Evolutionary conservation across 805 yeast genomes (phyloP).

Genomic region (Kluyveromyces lactis): DNA sequence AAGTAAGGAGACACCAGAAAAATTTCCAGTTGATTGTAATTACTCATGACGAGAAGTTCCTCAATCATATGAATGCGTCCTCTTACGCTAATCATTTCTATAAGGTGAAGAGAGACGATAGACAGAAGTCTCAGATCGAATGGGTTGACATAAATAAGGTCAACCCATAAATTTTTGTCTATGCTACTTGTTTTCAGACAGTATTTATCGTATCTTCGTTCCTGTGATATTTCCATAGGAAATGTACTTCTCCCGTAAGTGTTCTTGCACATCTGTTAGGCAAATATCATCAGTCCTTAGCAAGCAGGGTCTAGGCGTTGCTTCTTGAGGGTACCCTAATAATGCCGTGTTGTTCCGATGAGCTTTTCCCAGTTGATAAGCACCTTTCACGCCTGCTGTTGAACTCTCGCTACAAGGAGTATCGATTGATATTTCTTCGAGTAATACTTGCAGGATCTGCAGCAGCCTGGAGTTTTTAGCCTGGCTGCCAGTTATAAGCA

Average conservation of each 20-base stretch:
- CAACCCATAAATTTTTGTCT: slow-evolving; percentile 18
- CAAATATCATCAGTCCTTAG: too few species aligned
- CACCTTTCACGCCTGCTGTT: slow-evolving; percentile 19
- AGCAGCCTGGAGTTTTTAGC: slow-evolving; percentile 39
- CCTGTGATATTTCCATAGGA: background rate
- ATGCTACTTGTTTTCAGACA: background rate
- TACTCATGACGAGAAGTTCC: slow-evolving; percentile 91
- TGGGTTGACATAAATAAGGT: slow-evolving; percentile 39
- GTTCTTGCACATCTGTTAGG: too few species aligned
- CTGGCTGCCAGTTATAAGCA: slow-evolving; percentile 48
- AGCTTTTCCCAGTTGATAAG: slow-evolving; percentile 16
- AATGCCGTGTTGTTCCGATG: too few species aligned
- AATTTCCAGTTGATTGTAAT: slow-evolving; percentile 93
- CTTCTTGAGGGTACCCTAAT: too few species aligned
- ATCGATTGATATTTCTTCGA: slow-evolving; percentile 7
- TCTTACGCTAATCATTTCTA: slow-evolving; percentile 83
- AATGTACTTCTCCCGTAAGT: background rate
- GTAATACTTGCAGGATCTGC: slow-evolving; percentile 23
- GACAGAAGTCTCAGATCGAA: slow-evolving; percentile 72
- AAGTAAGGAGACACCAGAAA: slow-evolving; percentile 62
- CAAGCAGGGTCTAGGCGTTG: too few species aligned
- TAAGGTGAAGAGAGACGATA: slow-evolving; percentile 68
- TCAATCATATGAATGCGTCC: slow-evolving; percentile 76
- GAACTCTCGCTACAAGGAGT: slow-evolving; percentile 10
- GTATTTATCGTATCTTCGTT: slow-evolving; percentile 1